A percentile compares a stretch with the other conserved stretches of the same genome.
Evolutionary conservation across 306 rosid species (phyloP).

Genomic region (Cucurbita maxima): DNA sequence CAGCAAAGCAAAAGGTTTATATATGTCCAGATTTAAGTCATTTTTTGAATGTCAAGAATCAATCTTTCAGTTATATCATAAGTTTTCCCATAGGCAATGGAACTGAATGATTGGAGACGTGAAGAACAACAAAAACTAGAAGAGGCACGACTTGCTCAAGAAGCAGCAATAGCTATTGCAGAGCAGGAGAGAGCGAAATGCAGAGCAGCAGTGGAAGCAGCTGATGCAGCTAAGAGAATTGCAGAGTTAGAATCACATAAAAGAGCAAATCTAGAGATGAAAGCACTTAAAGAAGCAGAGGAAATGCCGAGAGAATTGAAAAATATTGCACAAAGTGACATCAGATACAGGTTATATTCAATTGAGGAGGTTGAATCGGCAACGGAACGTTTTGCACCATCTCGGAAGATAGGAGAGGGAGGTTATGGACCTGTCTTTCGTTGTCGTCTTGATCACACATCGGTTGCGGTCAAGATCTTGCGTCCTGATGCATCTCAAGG

Average conservation of each 20-base stretch:
- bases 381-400: conserved; percentile 36
- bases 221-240: conserved; percentile 65
- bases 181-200: conserved; percentile 69
- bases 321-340: conserved; percentile 39
- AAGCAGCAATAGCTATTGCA: conserved; percentile 58
- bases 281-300: conserved; percentile 51
- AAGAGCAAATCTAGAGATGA: conserved; percentile 39
- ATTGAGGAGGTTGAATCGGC: conserved; percentile 77
- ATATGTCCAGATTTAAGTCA: not conserved
- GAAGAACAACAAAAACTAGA: conserved; percentile 58
- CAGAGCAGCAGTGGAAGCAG: conserved; percentile 62
- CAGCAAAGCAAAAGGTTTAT: conserved; percentile 59
- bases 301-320: conserved; percentile 42
- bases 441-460: conserved; percentile 70
- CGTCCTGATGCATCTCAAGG: conserved; percentile 72
- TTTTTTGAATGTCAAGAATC: not conserved
- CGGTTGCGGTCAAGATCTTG: conserved; percentile 76
- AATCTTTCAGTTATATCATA: not conserved
- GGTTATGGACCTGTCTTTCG: conserved; percentile 78
- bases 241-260: conserved; percentile 47
- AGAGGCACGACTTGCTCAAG: conserved; percentile 49
- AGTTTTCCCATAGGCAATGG: conserved; percentile 30
- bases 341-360: conserved; percentile 48
- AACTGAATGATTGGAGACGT: conserved; percentile 35
- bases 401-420: conserved; percentile 83